Conservation (phyloP, 23 red algal species). For the Gracilariopsis chorda region DNA sequence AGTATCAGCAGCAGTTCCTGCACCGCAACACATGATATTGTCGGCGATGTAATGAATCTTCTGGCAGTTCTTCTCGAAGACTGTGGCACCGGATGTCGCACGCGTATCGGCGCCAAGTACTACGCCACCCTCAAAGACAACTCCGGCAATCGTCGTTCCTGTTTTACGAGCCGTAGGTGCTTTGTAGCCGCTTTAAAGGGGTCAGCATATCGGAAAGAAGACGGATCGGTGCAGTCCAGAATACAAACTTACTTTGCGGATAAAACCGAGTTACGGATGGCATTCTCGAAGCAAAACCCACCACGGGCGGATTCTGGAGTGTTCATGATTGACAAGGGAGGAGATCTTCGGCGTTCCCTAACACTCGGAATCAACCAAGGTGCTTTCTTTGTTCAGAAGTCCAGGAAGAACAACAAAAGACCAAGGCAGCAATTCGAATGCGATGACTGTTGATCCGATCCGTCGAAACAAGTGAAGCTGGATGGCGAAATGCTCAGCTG, state of each 20-base stretch:
- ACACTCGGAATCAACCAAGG: too few species aligned
- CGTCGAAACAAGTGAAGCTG: too few species aligned
- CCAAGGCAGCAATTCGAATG: too few species aligned
- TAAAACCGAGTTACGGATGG: constrained; percentile 53
- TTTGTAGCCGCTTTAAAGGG: constrained; percentile 36
- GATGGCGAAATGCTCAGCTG: too few species aligned
- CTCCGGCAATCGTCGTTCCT: constrained; percentile 94
- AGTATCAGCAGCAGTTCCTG: constrained; percentile 97
- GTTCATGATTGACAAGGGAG: too few species aligned
- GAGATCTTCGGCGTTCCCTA: too few species aligned
- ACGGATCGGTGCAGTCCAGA: constrained; percentile 4
- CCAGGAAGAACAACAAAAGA: too few species aligned
- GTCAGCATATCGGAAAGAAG: neutral
- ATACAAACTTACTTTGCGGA: constrained; percentile 9
- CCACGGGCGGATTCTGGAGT: constrained; percentile 8
- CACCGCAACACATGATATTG: constrained; percentile 99
- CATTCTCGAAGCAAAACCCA: constrained; percentile 84
- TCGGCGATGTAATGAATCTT: constrained; percentile 99
- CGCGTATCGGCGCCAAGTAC: constrained; percentile 98
- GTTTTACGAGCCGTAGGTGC: constrained; percentile 82
- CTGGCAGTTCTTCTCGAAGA: constrained; percentile 97
- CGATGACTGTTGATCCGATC: too few species aligned
- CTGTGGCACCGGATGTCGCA: constrained; percentile 82
- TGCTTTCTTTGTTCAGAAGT: too few species aligned
- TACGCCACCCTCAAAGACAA: constrained; percentile 87